A percentile compares a stretch with the other conserved stretches of the same genome.
phyloP scores from a whole-genome alignment of 176 grass and related monocot genomes.

The Eragrostis curvula region DNA sequence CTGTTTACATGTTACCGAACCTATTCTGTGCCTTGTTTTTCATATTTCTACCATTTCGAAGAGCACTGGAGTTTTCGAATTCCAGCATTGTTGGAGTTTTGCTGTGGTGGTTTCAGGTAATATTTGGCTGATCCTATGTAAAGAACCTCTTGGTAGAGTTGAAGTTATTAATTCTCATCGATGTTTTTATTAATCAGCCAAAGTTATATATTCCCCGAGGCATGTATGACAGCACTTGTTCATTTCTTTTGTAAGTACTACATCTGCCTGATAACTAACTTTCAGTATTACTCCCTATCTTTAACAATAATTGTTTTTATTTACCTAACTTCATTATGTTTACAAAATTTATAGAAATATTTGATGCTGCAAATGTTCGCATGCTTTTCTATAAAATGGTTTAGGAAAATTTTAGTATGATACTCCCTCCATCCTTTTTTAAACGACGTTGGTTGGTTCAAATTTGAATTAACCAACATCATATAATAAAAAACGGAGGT shows the following conservation, averaged over 20 bases:
- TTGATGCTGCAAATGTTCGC: too few relatives aligned
- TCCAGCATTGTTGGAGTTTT: constrained; percentile 55
- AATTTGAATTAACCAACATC: too few relatives aligned
- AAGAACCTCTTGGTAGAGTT: not conserved
- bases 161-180: too few relatives aligned
- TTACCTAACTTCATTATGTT: too few relatives aligned
- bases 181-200: constrained; percentile 59
- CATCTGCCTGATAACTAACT: constrained; percentile 19
- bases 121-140: constrained; percentile 13
- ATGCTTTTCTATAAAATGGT: too few relatives aligned
- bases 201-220: constrained; percentile 84
- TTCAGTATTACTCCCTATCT: not conserved
- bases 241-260: constrained; percentile 79
- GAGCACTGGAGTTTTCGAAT: constrained; percentile 66
- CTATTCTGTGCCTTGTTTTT: constrained; percentile 78
- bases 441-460: too few relatives aligned
- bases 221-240: constrained; percentile 74
- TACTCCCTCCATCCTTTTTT: too few relatives aligned
- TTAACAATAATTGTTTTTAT: too few relatives aligned
- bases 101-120: constrained; percentile 91
- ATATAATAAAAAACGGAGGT: too few relatives aligned
- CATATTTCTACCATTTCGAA: constrained; percentile 64
- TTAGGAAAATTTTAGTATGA: too few relatives aligned
- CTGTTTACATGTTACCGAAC: constrained; percentile 84
- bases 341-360: too few relatives aligned